Evolutionary conservation across 306 rosid genomes (phyloP).

Genomic region (Arachis stenosperma): DNA sequence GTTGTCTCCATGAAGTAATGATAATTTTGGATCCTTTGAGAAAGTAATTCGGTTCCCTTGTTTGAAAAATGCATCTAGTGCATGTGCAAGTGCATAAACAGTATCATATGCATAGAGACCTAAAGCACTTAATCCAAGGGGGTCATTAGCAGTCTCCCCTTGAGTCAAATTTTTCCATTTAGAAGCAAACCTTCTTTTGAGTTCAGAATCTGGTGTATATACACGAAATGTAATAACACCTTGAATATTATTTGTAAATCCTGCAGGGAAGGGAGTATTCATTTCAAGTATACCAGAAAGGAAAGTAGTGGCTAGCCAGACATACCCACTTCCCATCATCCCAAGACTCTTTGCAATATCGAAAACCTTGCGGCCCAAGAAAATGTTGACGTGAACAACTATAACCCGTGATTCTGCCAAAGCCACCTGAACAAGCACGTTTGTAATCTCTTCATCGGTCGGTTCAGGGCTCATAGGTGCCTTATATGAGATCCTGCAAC

Average conservation of each 20-base stretch:
- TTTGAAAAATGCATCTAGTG: conserved; percentile 72
- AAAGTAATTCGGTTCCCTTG: conserved; percentile 73
- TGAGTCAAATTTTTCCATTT: conserved; percentile 82
- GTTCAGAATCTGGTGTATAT: conserved; percentile 71
- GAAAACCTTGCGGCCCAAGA: conserved; percentile 56
- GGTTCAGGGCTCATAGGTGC: conserved; percentile 68
- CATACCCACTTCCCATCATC: conserved; percentile 87
- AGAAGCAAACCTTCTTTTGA: conserved; percentile 64
- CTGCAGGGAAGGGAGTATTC: conserved; percentile 46
- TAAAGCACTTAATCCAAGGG: conserved; percentile 58
- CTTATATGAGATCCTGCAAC: conserved; percentile 81
- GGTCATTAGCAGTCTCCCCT: conserved; percentile 37
- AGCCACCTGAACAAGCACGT: conserved; percentile 77
- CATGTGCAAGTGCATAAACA: conserved; percentile 81
- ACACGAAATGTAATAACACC: conserved; percentile 77
- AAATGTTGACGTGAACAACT: conserved; percentile 61
- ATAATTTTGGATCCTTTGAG: conserved; percentile 65
- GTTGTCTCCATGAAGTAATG: conserved; percentile 36
- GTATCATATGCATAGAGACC: conserved; percentile 87
- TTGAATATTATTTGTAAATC: conserved; percentile 57
- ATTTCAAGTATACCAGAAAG: conserved; percentile 69
- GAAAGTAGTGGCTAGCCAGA: conserved; percentile 85
- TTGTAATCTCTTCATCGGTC: conserved; percentile 57
- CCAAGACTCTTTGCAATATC: conserved; percentile 70
- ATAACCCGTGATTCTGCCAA: conserved; percentile 79